Conservation (phyloP, 306 rosid species). For the Trichosanthes truncata region DNA sequence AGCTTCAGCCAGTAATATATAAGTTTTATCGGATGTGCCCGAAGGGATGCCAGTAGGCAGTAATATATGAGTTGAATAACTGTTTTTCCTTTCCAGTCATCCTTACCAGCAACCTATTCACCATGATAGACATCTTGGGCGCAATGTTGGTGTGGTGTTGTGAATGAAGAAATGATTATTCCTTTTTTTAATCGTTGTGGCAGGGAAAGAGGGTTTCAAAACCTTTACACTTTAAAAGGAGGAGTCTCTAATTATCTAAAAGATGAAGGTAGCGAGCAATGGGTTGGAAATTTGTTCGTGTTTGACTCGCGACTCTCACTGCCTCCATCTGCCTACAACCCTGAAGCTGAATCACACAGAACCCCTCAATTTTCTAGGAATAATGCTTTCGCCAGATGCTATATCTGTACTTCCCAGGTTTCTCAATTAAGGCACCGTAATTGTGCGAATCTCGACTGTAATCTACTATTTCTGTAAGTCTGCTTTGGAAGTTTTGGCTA, state of each 20-base stretch:
- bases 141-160: background rate
- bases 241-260: conserved; percentile 78
- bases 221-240: conserved; percentile 67
- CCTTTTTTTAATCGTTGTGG: conserved; percentile 6
- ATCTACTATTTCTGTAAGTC: conserved; percentile 76
- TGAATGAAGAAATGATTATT: background rate
- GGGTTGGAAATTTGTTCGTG: conserved; percentile 87
- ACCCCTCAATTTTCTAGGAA: conserved; percentile 22
- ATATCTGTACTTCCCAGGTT: conserved; percentile 47
- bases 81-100: background rate
- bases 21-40: no score
- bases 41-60: background rate
- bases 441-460: conserved; percentile 93
- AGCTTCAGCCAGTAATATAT: no score
- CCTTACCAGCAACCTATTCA: background rate
- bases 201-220: conserved; percentile 77
- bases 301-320: conserved; percentile 91
- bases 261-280: conserved; percentile 64
- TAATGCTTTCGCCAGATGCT: conserved; percentile 63
- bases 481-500: background rate
- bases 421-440: conserved; percentile 73
- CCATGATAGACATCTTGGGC: background rate
- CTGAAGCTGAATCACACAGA: conserved; percentile 28
- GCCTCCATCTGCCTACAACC: conserved; percentile 51
- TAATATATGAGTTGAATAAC: background rate